Conservation (phyloP, 2,329 filamentous ascomycete genomes). For the Aspergillus sp. region DNA sequence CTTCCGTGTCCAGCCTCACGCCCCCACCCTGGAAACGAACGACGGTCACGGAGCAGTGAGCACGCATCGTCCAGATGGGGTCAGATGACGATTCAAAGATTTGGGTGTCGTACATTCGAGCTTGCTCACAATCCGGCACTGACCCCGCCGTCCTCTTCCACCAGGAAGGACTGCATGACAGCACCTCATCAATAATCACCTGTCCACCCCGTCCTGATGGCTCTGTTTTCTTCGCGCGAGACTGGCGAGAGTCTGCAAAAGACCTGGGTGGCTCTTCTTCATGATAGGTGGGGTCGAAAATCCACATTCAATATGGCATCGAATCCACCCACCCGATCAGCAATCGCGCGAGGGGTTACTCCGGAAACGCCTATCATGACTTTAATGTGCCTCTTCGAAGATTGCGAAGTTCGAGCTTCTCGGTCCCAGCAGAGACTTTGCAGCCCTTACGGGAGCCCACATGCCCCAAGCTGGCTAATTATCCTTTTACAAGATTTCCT, state of each 20-base stretch:
- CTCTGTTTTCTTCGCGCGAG: background rate
- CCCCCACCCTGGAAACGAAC: background rate
- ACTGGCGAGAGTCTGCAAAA: background rate
- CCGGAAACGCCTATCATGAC: conserved; percentile 21
- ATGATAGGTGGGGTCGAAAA: background rate
- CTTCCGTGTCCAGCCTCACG: conserved; percentile 19
- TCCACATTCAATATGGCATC: background rate
- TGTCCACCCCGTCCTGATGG: too few relatives aligned
- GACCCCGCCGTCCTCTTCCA: too few relatives aligned
- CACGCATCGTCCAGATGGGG: background rate
- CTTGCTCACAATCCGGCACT: too few relatives aligned
- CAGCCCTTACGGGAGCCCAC: background rate
- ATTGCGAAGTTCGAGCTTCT: background rate
- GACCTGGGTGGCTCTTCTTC: background rate
- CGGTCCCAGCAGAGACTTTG: background rate
- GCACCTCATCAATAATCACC: too few relatives aligned
- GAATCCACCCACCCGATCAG: conserved; percentile 8
- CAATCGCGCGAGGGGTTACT: conserved; percentile 16
- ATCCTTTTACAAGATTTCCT: conserved; percentile 1
- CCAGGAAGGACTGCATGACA: too few relatives aligned
- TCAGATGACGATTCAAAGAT: conserved; percentile 15
- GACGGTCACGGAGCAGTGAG: background rate
- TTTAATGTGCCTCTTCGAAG: conserved; percentile 1
- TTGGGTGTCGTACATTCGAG: too few relatives aligned
- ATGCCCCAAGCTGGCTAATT: conserved; percentile 4